Percentiles rank a stretch among this genome's conserved stretches.
Conservation (phyloP, 495 filamentous ascomycete species). For the Aspergillus sclerotiicarbonarius region DNA sequence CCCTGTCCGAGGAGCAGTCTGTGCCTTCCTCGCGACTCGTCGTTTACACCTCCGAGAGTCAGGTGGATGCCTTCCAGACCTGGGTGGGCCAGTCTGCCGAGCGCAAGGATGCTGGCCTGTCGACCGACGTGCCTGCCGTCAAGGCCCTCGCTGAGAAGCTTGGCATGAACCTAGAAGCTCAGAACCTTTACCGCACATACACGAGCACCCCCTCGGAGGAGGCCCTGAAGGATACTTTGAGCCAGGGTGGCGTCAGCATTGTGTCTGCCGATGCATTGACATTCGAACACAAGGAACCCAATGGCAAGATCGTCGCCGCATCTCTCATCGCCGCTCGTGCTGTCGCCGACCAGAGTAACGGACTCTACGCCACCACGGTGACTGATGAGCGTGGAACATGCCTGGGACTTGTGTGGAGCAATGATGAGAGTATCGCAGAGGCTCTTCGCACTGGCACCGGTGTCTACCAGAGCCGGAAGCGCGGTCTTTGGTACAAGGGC, state of each 20-base stretch:
- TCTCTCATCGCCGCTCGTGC: constrained; percentile 66
- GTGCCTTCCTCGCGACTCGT: constrained; percentile 58
- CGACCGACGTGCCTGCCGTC: constrained; percentile 48
- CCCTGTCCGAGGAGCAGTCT: constrained; percentile 50
- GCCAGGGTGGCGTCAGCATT: constrained; percentile 69
- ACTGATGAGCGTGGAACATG: constrained; percentile 83
- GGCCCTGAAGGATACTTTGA: constrained; percentile 49
- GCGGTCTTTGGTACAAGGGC: constrained; percentile 95
- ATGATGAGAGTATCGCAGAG: constrained; percentile 80
- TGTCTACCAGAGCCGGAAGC: constrained; percentile 93
- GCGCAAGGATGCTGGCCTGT: constrained; percentile 53
- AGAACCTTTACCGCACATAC: constrained; percentile 36
- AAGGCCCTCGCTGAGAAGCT: constrained; percentile 46
- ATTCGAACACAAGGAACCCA: constrained; percentile 53
- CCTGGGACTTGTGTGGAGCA: constrained; percentile 91
- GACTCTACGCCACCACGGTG: constrained; percentile 82
- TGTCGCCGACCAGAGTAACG: constrained; percentile 79
- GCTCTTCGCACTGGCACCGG: constrained; percentile 83
- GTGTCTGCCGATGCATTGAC: constrained; percentile 70
- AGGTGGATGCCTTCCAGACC: constrained; percentile 35
- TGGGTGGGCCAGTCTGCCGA: constrained; percentile 46
- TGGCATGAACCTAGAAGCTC: constrained; percentile 37
- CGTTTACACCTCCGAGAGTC: constrained; percentile 40
- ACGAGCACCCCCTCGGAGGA: constrained; percentile 40
- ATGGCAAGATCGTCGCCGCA: constrained; percentile 61